Percentiles rank a stretch among this genome's conserved stretches.
These are phyloP conservation scores for Tephrocybe sp. DNA, from an alignment of 768 basidiomycete genomes.

Conservation along the genomic window DNA sequence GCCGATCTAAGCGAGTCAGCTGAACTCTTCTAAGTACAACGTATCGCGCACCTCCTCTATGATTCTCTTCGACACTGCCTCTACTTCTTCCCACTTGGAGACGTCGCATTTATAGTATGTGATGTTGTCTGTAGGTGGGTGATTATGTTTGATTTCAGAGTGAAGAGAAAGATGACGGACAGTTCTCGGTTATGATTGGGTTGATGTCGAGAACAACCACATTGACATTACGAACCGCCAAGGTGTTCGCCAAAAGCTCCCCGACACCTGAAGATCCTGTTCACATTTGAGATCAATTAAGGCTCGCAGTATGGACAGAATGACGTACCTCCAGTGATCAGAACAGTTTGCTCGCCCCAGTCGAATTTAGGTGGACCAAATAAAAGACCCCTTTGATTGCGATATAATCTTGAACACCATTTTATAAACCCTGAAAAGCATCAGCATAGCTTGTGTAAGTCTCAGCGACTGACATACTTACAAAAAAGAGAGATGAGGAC, in stretches of 20 bases:
- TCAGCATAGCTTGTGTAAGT: slow-evolving; percentile 1
- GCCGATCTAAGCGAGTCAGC: slow-evolving; percentile 56
- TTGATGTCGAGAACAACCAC: slow-evolving; percentile 88
- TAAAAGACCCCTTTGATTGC: slow-evolving; percentile 70
- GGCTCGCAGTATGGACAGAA: background rate
- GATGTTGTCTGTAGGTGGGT: slow-evolving; percentile 61
- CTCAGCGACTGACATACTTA: slow-evolving; percentile 38
- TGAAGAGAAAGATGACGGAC: slow-evolving; percentile 37
- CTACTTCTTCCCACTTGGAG: slow-evolving; percentile 84
- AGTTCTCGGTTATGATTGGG: slow-evolving; percentile 73
- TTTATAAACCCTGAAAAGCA: slow-evolving; percentile 55
- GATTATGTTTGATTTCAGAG: background rate
- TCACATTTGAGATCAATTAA: background rate
- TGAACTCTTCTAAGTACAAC: background rate
- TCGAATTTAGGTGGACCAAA: slow-evolving; percentile 62
- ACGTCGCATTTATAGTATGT: slow-evolving; percentile 90
- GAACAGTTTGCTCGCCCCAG: slow-evolving; percentile 88
- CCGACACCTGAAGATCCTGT: slow-evolving; percentile 89
- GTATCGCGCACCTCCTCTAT: slow-evolving; percentile 64
- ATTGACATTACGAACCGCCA: slow-evolving; percentile 77
- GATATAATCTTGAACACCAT: slow-evolving; percentile 72
- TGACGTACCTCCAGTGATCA: slow-evolving; percentile 86
- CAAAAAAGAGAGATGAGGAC: slow-evolving; percentile 64
- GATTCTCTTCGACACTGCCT: slow-evolving; percentile 70
- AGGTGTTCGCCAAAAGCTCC: slow-evolving; percentile 82